Conservation (phyloP, 345 rosid genomes). For the Arabidopsis suecica region DNA sequence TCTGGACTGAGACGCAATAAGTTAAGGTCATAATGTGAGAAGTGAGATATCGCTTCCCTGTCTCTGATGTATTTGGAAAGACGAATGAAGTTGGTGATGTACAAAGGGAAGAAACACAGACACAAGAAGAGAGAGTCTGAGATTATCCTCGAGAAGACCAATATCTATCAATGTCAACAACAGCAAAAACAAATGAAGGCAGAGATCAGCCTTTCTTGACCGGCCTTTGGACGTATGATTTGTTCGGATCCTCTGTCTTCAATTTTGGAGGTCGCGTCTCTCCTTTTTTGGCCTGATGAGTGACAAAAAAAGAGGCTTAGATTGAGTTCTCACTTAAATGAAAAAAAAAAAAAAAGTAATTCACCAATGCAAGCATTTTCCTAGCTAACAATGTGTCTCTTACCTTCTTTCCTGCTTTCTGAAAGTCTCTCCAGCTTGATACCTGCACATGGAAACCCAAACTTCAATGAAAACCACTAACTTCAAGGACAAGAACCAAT, state of each 20-base stretch:
- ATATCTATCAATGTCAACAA: constrained; percentile 35
- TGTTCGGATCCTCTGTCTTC: constrained; percentile 98
- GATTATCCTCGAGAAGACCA: constrained; percentile 19
- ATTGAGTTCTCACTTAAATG: background rate
- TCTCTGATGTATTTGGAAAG: constrained; percentile 27
- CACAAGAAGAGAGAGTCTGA: background rate
- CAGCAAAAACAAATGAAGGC: background rate
- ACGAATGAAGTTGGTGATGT: constrained; percentile 18
- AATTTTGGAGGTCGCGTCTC: constrained; percentile 92
- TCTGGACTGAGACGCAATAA: constrained; percentile 11
- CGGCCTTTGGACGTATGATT: constrained; percentile 95
- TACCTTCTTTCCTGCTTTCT: constrained; percentile 93
- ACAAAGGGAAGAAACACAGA: constrained; percentile 36
- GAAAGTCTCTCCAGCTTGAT: constrained; percentile 95
- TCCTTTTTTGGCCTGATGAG: constrained; percentile 79
- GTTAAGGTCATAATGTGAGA: constrained; percentile 19
- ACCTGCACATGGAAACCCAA: constrained; percentile 55
- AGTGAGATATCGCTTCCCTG: constrained; percentile 22
- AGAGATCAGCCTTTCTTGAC: constrained; percentile 72
- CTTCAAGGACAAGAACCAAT: constrained; percentile 19
- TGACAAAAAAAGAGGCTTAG: background rate
- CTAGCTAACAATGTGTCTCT: constrained; percentile 33
- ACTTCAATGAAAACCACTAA: constrained; percentile 3
- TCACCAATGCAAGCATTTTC: background rate
- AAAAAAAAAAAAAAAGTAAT: background rate